Evolutionary conservation across 495 filamentous ascomycete species (phyloP), one percentile per base, ranked within the genome.

Genomic region (Aspergillus coremiiformis): DNA sequence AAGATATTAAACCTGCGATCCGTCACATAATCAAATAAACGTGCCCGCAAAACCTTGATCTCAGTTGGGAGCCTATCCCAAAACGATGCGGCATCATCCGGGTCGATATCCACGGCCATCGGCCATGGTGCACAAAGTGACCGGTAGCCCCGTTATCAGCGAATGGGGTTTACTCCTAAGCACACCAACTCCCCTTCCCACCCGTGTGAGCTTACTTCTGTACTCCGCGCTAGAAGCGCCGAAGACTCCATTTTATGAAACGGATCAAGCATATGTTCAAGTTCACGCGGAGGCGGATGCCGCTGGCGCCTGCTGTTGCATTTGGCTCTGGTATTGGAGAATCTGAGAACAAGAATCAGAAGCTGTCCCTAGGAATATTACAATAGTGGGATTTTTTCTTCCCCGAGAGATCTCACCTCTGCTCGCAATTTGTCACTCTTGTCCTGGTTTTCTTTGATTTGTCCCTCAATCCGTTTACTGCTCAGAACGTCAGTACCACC

Each of bases 391-490:
- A 4, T 37, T 14, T 30, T 19, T n/a, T n/a, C n/a, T n/a, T n/a
- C n/a, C n/a, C n/a, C n/a, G 23, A 37, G 10, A 17, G 9, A 39
- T 21, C 51, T 62, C 62, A 86, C 84, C 73, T 89, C 82, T 41
- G 76, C 72, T 61, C 85, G 92, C 70, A 89, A 87, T 60, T 80
- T 82, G 63, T 97, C 91, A 51, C 85, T 83, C 70, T 88, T 90
- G 15, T 79, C 81, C 61, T 96, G 84, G 29, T 85, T 80, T 32
- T 85, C 84, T 56, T 82, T 76, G 56, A 98, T 92, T 58, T 90
- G 84, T 6, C 67, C 73, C 64, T 98, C 93, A 46, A 95, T 77
- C 12, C 93, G 82, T 57, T 86, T 84, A 55, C 92, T 97, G 52
- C 20, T 19, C 27, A n/a, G 6, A 1, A 5, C 24, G 24, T 53